phyloP scores from a whole-genome alignment of 345 rosid genomes.

The Eucalyptus guilfoylei region DNA sequence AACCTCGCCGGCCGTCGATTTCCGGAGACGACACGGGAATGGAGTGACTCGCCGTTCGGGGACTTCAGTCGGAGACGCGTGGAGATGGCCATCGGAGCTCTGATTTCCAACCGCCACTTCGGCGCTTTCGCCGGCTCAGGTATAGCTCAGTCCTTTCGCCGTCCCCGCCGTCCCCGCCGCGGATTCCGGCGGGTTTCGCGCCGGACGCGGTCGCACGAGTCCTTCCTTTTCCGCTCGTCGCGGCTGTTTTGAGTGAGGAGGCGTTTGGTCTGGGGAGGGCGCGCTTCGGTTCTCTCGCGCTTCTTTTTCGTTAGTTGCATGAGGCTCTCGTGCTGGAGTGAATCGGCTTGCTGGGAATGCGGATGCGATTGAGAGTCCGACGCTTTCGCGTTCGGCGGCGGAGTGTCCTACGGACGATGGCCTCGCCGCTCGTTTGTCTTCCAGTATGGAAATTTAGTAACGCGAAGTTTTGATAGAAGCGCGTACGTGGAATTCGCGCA shows the following conservation, averaged over 20 bases:
- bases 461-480: background rate
- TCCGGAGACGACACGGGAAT: background rate
- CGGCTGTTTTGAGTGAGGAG: background rate
- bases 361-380: background rate
- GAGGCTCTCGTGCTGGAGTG: background rate
- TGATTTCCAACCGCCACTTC: constrained; percentile 58
- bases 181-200: background rate
- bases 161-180: background rate
- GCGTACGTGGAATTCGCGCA: background rate
- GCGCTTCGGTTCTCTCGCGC: background rate
- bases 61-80: background rate
- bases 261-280: too few species aligned
- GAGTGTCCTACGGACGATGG: background rate
- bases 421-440: background rate
- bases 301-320: background rate
- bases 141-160: background rate
- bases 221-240: background rate
- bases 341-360: background rate
- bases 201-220: background rate
- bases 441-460: background rate
- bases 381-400: background rate
- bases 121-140: constrained; percentile 56
- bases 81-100: constrained; percentile 67
- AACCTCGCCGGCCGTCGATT: background rate
- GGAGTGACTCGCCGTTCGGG: background rate